phyloP scores from a whole-genome alignment of 2,329 filamentous ascomycete species.

The Sporothrix pseudoabietina region DNA sequence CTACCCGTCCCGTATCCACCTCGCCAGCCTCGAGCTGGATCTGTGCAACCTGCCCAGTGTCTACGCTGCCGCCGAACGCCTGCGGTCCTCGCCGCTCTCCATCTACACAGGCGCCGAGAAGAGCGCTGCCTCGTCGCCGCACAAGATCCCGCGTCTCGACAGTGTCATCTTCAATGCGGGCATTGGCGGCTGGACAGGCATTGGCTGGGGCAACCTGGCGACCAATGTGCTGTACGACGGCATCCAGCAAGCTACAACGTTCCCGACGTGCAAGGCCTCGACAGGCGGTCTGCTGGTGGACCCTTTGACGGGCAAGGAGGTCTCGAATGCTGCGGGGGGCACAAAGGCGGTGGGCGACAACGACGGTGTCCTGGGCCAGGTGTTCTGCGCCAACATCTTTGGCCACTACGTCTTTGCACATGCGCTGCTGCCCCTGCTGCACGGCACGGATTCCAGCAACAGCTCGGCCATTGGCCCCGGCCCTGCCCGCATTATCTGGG shows the following conservation, averaged over 20 bases:
- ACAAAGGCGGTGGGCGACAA: conserved; percentile 41
- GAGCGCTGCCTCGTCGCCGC: conserved; percentile 27
- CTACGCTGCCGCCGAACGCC: conserved; percentile 50
- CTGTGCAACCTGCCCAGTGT: conserved; percentile 60
- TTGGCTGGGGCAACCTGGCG: conserved; percentile 67
- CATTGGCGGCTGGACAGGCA: conserved; percentile 80
- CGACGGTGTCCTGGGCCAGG: conserved; percentile 69
- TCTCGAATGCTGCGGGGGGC: not conserved
- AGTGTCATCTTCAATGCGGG: conserved; percentile 84
- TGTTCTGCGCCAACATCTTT: conserved; percentile 92
- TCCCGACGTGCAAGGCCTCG: conserved; percentile 74
- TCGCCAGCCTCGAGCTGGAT: conserved; percentile 61
- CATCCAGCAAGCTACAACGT: conserved; percentile 69
- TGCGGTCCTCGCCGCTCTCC: conserved; percentile 50
- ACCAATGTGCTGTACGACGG: conserved; percentile 59
- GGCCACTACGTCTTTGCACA: conserved; percentile 91
- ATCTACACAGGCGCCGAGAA: conserved; percentile 45
- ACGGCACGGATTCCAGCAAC: conserved; percentile 38
- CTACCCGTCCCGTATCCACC: conserved; percentile 59
- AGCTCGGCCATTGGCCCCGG: conserved; percentile 27
- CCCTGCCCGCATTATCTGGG: conserved; percentile 78
- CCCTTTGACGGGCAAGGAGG: conserved; percentile 46
- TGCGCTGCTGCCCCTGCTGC: conserved; percentile 73
- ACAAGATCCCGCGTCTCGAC: conserved; percentile 71
- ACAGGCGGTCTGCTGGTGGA: conserved; percentile 50